Evolutionary conservation across 176 grass and related monocot genomes (phyloP), one percentile per base, ranked within the genome.

Genomic region (Zea luxurians): DNA sequence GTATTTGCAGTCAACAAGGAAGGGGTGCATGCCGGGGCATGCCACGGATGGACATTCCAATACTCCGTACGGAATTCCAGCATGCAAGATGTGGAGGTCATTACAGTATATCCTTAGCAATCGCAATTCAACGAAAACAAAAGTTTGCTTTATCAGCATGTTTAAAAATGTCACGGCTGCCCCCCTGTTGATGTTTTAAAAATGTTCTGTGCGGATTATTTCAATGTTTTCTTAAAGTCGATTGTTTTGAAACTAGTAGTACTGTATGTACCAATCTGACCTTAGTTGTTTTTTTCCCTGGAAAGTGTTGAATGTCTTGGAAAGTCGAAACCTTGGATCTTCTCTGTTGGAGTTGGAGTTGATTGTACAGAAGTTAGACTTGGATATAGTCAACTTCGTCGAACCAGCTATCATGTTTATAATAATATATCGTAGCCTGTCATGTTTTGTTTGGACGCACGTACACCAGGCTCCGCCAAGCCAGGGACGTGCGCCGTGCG

Each of bases 11-110:
- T 98, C 37, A 87, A 86, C 73, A 88, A 73, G 47, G 84, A 85
- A 68, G 91, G 89, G 49, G 75, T 81, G 9, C 89, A 98, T 64
- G 85, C 89, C 17, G 87, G 87, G 68, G 91, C 89, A 37, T 92
- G 95, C 68, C 78, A 94, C 42, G 92, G 92, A 58, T 98, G 95
- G 89, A 94, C 89, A 36, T 98, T 94, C 75, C 91, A 98, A 38
- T 94, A 94, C 76, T 92, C 95, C 4, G 70, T 94, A 9, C 90
- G 82, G 75, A 89, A 94, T 73, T 76, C 89, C 18, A 92, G 74
- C 83, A 86, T 94, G 85, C 37, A 87, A 5, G 87, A 94, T 86
- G 91, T 98, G 52, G 74, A 92, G 64, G 71, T 94, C 48, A 74
- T 98, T 61, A 94, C 87, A 58, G 95, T 94, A 35, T 52, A 58